Evolutionary conservation across 805 yeast genomes (phyloP), one percentile per base, ranked within the genome.

Genomic region (Dipodascopsis uninucleata): DNA sequence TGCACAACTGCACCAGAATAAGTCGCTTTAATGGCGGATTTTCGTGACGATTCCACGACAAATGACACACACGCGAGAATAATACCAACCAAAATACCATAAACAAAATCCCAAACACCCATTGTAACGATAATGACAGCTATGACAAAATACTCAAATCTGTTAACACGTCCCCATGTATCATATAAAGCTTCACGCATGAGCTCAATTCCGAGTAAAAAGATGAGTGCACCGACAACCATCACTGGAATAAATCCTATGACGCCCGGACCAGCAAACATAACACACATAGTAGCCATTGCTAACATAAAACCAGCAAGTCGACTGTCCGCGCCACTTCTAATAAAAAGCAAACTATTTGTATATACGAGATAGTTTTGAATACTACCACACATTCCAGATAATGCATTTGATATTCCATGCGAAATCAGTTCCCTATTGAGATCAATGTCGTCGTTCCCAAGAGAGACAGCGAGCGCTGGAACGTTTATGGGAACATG

Each of bases 401-500:
- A 82, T 5, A 93, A 57, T 8, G 83, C 79, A 61, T 93, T 93
- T 4, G 96, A 85, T 49, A 82, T 75, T 2, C 98, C 98, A 66
- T 93, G 98, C 0, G 97, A 97, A 25, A 90, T 82, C 46, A 93
- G 74, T 66, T 93, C 98, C 47, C 89, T 74, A 64, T 93, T 95
- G 31, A 93, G 95, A 61, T 89, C 95, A 55, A 85, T 78, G 36
- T 72, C 67, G 45, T 81, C 81, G 75, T 85, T 82, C 2, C 86
- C 85, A 1, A 86, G 76, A 4, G 95, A 83, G 14, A 89, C 93
- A 0, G 97, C 97, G 36, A 93, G 71, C 0, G 98, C 97, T 1
- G 98, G 98, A 10, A 93, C 97, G 62, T 93, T 93, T 49, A 93
- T 93, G 3, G 98, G 98, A 8, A 93, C 98, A 59, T 93, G 98